Base-by-base conservation (phyloP, 192 early-diverging fungal species). In the Umbelopsis vinacea region DNA sequence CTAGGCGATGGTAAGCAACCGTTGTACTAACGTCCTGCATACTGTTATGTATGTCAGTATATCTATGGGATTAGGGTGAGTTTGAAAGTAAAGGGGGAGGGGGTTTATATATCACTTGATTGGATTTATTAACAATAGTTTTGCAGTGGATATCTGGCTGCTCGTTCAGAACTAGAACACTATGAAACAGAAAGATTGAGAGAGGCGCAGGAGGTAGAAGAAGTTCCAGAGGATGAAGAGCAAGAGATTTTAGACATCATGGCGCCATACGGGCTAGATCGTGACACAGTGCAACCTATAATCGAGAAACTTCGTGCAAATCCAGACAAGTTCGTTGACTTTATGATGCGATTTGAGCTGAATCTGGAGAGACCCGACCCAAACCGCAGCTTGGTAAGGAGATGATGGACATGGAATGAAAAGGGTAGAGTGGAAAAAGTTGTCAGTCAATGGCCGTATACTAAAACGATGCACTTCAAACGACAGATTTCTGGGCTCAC, bases 341-440 rank as follows among this genome's bases (percentile, higher is more conserved):
- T 91, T 63, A 91, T 91, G 90, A 91, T 91, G 90, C 82, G 86
- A 55, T 88, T 89, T 75, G 88, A 91, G 76, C 73, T 91, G 33
- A 75, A 76, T 38, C 74, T 91, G 37, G 87, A 89, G 60, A 84
- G 79, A 67, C 89, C 89, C 19, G 81, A 86, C 66, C 71, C 80
- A n/a, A 76, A 75, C 52, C 82, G 88, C 14, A 76, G 84, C 21
- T 85, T 84, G 83, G 81, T 88, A 71, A 73, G 52, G 69, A 29
- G 29, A 37, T 71, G 48, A 17, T 50, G 48, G 17, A 17, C 5
- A 17, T 5, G 8, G 8, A 6, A 43, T 11, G 40, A 43, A 43
- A 12, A 11, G 6, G 48, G 15, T n/a, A 8, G 48, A 50, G 29
- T 50, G 6, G 48, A 1, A 17, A 40, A 43, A 12, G 40, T 50